phyloP scores from a whole-genome alignment of 495 filamentous ascomycete genomes.

The Penicillium malachiteum region DNA sequence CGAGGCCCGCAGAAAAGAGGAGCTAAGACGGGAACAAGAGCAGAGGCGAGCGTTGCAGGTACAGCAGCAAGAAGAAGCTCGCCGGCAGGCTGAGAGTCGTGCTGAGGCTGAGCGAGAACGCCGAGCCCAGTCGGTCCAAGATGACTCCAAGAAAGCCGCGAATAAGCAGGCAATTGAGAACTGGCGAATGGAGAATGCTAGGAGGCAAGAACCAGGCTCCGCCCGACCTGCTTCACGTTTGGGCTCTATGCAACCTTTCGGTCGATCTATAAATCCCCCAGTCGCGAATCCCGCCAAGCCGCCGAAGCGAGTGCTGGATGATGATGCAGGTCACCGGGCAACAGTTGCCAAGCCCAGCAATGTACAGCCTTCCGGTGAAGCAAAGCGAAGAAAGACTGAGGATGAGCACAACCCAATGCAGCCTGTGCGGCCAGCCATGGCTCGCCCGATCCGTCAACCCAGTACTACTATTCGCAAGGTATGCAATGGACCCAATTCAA shows the following conservation, averaged over 20 bases:
- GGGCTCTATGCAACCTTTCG: constrained; percentile 51
- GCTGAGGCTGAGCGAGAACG: constrained; percentile 47
- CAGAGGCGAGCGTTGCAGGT: constrained; percentile 65
- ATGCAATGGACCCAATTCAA: constrained; percentile 18
- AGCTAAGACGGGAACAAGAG: constrained; percentile 73
- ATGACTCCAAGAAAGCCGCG: constrained; percentile 65
- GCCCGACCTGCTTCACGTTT: constrained; percentile 54
- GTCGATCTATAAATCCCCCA: constrained; percentile 48
- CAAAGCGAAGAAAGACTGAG: constrained; percentile 59
- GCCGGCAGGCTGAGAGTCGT: constrained; percentile 46
- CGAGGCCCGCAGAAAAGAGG: constrained; percentile 72
- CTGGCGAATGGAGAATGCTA: constrained; percentile 64
- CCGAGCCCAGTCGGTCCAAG: constrained; percentile 45
- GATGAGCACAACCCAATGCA: constrained; percentile 51
- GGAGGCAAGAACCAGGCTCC: constrained; percentile 50
- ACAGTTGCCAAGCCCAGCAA: constrained; percentile 42
- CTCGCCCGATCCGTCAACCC: constrained; percentile 79
- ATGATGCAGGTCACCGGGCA: constrained; percentile 48
- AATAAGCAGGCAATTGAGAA: constrained; percentile 68
- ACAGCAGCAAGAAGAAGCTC: constrained; percentile 34
- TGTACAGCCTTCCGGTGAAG: constrained; percentile 47
- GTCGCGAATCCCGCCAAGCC: constrained; percentile 65
- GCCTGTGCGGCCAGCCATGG: constrained; percentile 60
- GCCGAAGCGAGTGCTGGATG: constrained; percentile 59
- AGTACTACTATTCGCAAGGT: constrained; percentile 66